Percentiles rank a stretch among this genome's conserved stretches.
Evolutionary conservation across 495 filamentous ascomycete genomes (phyloP).

Genomic region (Penicillium paradoxum): DNA sequence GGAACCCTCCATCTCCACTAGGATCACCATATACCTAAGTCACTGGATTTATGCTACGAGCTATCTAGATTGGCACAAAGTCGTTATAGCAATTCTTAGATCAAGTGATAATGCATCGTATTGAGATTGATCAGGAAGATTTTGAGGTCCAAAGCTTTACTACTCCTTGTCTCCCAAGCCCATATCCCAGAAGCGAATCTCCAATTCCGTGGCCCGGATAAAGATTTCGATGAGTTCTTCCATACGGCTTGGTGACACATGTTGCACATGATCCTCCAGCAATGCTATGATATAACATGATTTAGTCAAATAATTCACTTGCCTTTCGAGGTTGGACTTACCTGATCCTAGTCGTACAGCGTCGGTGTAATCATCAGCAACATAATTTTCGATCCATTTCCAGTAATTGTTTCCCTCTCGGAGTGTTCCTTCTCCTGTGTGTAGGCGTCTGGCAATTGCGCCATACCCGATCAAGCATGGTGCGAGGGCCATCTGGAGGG

Average conservation of each 20-base stretch:
- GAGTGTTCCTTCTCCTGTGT: slow-evolving; percentile 47
- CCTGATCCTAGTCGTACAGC: slow-evolving; percentile 65
- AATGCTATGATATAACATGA: slow-evolving; percentile 45
- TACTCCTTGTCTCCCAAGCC: slow-evolving; percentile 42
- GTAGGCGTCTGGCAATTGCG: slow-evolving; percentile 63
- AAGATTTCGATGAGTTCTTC: slow-evolving; percentile 81
- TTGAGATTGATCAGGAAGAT: too few species aligned
- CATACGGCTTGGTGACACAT: slow-evolving; percentile 66
- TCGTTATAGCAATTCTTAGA: not conserved
- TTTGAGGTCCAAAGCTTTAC: not conserved
- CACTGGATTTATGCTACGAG: too few species aligned
- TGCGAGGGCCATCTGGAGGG: slow-evolving; percentile 73
- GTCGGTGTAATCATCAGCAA: slow-evolving; percentile 67
- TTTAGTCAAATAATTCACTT: slow-evolving; percentile 19
- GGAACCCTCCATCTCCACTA: too few species aligned
- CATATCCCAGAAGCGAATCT: slow-evolving; percentile 88
- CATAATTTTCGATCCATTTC: slow-evolving; percentile 86
- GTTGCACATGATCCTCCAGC: slow-evolving; percentile 62
- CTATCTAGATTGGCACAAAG: too few species aligned
- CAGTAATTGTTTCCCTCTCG: slow-evolving; percentile 75
- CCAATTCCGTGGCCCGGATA: slow-evolving; percentile 84
- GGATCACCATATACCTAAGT: too few species aligned
- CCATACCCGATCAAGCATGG: slow-evolving; percentile 86
- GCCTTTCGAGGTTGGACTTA: slow-evolving; percentile 28
- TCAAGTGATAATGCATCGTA: not conserved